Percentiles rank a stretch among this genome's conserved stretches.
Evolutionary conservation across 108 stramenopile species (phyloP).

Genomic region (Cyclotella baltica): DNA sequence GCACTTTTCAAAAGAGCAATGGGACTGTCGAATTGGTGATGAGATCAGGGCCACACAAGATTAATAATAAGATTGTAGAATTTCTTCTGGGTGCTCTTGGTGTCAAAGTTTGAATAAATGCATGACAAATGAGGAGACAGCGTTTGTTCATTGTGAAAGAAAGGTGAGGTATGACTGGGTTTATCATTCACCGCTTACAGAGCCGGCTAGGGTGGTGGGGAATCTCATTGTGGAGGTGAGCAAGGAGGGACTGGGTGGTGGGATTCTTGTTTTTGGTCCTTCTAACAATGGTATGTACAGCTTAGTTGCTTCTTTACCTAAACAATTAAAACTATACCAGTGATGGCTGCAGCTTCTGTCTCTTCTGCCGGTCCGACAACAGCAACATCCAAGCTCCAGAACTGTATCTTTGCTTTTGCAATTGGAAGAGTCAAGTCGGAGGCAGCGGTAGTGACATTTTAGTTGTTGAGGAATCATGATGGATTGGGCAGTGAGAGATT

Average conservation of each 20-base stretch:
- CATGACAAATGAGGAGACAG: slow-evolving; percentile 16
- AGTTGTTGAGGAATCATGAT: slow-evolving; percentile 35
- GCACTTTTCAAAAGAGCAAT: too few species aligned
- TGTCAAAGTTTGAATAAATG: slow-evolving; percentile 35
- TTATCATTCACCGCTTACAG: slow-evolving; percentile 28
- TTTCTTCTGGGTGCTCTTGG: slow-evolving; percentile 32
- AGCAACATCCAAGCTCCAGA: slow-evolving; percentile 29
- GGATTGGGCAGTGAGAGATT: slow-evolving; percentile 33
- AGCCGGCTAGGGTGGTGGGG: slow-evolving; percentile 19
- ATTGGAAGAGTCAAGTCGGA: slow-evolving; percentile 32
- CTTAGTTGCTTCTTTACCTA: not conserved
- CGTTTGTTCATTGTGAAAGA: slow-evolving; percentile 35
- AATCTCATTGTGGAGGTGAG: slow-evolving; percentile 36
- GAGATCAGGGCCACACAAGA: too few species aligned
- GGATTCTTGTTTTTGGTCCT: slow-evolving; percentile 29
- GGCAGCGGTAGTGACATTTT: slow-evolving; percentile 41
- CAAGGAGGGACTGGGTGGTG: slow-evolving; percentile 20
- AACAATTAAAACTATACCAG: not conserved
- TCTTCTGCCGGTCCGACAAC: slow-evolving; percentile 28
- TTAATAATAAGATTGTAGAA: too few species aligned
- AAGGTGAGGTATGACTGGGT: not conserved
- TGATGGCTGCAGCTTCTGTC: slow-evolving; percentile 25
- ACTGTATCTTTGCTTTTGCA: slow-evolving; percentile 22
- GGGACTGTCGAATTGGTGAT: too few species aligned
- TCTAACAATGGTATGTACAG: slow-evolving; percentile 31